Conservation (phyloP, 768 basidiomycete species). For the Termitomyces sp. region DNA sequence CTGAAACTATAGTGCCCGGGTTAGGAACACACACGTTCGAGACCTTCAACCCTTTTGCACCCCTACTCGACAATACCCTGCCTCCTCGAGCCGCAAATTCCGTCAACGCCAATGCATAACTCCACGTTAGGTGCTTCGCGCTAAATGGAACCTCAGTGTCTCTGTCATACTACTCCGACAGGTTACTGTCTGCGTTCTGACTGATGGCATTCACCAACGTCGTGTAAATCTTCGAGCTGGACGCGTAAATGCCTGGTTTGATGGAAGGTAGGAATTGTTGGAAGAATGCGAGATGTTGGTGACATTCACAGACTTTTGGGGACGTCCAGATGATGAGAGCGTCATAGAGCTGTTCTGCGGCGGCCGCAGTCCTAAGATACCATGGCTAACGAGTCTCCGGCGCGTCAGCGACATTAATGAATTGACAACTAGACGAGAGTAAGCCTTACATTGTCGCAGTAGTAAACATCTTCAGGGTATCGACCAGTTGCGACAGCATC, state of each 20-base stretch:
- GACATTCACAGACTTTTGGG: slow-evolving; percentile 45
- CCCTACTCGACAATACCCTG: slow-evolving; percentile 53
- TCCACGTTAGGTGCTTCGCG: slow-evolving; percentile 73
- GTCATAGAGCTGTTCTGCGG: slow-evolving; percentile 78
- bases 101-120: slow-evolving; percentile 67
- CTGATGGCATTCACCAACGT: slow-evolving; percentile 46
- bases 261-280: slow-evolving; percentile 49
- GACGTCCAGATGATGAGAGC: slow-evolving; percentile 63
- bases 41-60: slow-evolving; percentile 53
- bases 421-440: not conserved
- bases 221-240: slow-evolving; percentile 43
- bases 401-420: not conserved
- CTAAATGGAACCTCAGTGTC: slow-evolving; percentile 49
- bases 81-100: slow-evolving; percentile 56
- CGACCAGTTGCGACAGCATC: slow-evolving; percentile 69
- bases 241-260: slow-evolving; percentile 48
- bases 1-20: slow-evolving; percentile 31
- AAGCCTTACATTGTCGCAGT: slow-evolving; percentile 58
- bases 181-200: slow-evolving; percentile 49
- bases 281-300: slow-evolving; percentile 65
- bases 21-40: slow-evolving; percentile 36
- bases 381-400: slow-evolving; percentile 46
- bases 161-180: slow-evolving; percentile 63
- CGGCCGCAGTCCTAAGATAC: slow-evolving; percentile 70
- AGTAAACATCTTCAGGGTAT: slow-evolving; percentile 76